Conservation (phyloP, 208 protist genomes). For the Histomonas meleagridis region DNA sequence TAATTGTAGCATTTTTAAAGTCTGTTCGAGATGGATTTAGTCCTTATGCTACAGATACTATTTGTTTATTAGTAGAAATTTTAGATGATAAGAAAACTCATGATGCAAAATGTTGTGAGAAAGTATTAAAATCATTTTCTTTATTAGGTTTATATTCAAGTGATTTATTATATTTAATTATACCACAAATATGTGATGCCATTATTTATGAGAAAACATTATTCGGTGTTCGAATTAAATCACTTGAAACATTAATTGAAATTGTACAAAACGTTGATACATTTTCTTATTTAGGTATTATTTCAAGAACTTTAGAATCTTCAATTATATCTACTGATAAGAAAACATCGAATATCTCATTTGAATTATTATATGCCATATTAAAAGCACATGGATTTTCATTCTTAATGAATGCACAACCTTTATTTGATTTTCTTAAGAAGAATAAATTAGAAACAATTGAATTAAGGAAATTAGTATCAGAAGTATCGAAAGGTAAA, state of each 20-base stretch:
- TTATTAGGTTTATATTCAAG: neutral
- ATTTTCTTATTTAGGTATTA: neutral
- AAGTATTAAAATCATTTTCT: neutral
- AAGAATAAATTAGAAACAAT: neutral
- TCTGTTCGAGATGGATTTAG: neutral
- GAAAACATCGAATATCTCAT: neutral
- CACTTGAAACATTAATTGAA: neutral
- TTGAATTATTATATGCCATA: neutral
- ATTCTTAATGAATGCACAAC: neutral
- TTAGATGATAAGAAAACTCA: neutral
- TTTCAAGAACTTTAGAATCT: neutral
- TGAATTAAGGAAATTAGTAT: neutral
- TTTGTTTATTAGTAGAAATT: neutral
- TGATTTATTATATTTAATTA: slow-evolving; percentile 31
- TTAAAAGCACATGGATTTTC: neutral
- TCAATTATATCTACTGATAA: neutral
- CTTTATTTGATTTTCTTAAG: neutral
- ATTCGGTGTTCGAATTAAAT: neutral
- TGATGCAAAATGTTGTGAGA: neutral
- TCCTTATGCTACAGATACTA: neutral
- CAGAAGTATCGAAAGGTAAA: neutral
- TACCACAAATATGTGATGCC: slow-evolving; percentile 30
- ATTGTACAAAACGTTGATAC: neutral
- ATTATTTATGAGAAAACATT: neutral
- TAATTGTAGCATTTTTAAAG: neutral